Base-by-base conservation (phyloP, 331 rosid genomes). In the Cydonia oblonga region DNA sequence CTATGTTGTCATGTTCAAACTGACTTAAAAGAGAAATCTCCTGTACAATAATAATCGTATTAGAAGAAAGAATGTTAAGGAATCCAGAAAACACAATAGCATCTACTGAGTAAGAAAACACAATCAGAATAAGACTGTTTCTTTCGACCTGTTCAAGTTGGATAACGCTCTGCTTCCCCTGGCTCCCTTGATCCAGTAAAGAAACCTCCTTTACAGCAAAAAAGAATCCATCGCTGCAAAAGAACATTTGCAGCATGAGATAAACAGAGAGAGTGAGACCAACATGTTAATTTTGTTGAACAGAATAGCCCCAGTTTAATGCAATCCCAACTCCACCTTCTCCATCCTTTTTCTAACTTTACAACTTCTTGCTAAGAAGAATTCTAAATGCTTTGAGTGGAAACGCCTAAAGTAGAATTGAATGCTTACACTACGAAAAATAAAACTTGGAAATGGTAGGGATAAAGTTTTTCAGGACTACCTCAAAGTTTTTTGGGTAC, bases 1-100 rank as follows among this genome's bases (percentile, higher is more conserved):
- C 98, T 80, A 93, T 91, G 80, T 93, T 93, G 70, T 86, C 96
- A 46, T 93, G 98, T 82, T 93, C 96, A 56, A 90, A 93, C 75
- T 84, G 90, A 70, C 98, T 90, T 85, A 93, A 71, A 71, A 93
- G 95, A 38, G 79, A 80, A 77, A 93, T 93, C 89, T 93, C 98
- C 98, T 93, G 96, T 22, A 71, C 54, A 56, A 71, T 1, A 57
- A 56, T 24, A 22, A 18, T 52, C 19, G 38, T 23, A 71, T 71
- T 71, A 71, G 56, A 56, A 57, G 56, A 38, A 54, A 57, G 54
- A 71, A 56, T 14, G 1, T 22, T 16, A 71, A 16, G 22, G 29
- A 16, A 11, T 57, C 38, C 24, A 18, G 23, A 28, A 52, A n/a
- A 12, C 23, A 64, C 38, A 70, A 64, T 19, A 64, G 13, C 3